Base-by-base conservation (phyloP, 371 early-diverging fungal species). In the Rhizopus arrhizus region DNA sequence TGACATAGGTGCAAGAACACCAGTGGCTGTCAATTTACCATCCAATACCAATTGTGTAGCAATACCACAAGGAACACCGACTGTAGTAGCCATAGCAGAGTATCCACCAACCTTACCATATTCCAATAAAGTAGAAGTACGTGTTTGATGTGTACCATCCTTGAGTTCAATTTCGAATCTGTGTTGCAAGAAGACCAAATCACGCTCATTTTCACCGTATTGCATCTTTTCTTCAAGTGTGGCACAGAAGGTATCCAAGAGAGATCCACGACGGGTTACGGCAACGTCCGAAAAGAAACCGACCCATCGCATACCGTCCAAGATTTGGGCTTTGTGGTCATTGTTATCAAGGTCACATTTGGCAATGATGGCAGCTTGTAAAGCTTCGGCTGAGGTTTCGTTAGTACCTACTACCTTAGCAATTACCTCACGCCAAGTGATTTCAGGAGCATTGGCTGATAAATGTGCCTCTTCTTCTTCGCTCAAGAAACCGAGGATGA, bases 11-110 rank as follows among this genome's bases (percentile, higher is more conserved):
- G 95, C 96, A 63, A 97, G 65, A 16, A 98, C 91, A 68, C 99
- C 99, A 50, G 72, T 84, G 50, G 80, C 77, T 52, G 75, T 84
- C 66, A 89, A 74, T 70, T 86, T 78, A 50, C 95, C 94, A 64
- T 95, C 90, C 65, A 98, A 78, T 6, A 98, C 80, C 66, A 97
- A 78, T 73, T 97, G 92, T 8, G 90, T 86, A 32, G 95, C 96
- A 74, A 99, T 95, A 70, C 95, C 99, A 61, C 95, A 95, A 42
- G 99, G 99, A 42, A 94, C 85, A 62, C 98, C 98, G 33, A 99
- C 99, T n/a, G 97, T 94, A 66, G 85, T 93, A 43, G 99, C 97
- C 99, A 99, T 99, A 43, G 98, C 96, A 47, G 91, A 85, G 78
- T 84, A 87, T n/a, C 92, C 94, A 59, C 83, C 79, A 11, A 94